Conservation (phyloP, 2,329 filamentous ascomycete genomes). For the Sclerotinia sclerotiorum region DNA sequence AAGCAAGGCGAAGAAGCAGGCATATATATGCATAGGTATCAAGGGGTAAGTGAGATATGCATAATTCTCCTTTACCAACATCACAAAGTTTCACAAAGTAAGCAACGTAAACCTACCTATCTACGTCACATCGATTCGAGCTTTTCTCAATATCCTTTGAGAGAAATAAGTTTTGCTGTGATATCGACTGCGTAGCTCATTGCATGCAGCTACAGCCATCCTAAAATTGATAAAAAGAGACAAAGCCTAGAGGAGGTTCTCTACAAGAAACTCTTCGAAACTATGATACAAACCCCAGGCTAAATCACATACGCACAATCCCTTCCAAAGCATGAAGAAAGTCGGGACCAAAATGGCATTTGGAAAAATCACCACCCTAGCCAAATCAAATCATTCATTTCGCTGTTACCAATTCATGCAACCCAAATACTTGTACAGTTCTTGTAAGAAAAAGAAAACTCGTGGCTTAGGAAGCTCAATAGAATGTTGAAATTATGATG, state of each 20-base stretch:
- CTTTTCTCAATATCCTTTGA: no score
- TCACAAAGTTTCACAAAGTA: constrained; percentile 1
- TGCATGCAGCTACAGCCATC: constrained; percentile 3
- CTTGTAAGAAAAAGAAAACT: constrained; percentile 28
- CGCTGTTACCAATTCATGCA: constrained; percentile 39
- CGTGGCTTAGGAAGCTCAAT: constrained; percentile 27
- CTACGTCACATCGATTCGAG: background rate
- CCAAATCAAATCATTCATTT: constrained; percentile 29
- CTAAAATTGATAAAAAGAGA: background rate
- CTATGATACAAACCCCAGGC: constrained; percentile 16
- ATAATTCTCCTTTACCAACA: background rate
- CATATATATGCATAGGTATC: background rate
- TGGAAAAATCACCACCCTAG: constrained; percentile 28
- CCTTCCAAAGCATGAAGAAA: constrained; percentile 5
- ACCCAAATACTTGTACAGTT: constrained; percentile 39
- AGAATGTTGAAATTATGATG: constrained; percentile 27
- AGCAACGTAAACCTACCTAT: background rate
- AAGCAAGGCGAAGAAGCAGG: background rate
- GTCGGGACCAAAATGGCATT: constrained; percentile 13
- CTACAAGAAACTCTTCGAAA: constrained; percentile 4
- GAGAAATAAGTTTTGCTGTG: background rate
- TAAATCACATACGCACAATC: constrained; percentile 11
- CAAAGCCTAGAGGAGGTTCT: constrained; percentile 7
- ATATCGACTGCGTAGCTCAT: background rate
- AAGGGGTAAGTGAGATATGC: background rate